Evolutionary conservation across 306 rosid species (phyloP).

Genomic region (Castanea mollissima): DNA sequence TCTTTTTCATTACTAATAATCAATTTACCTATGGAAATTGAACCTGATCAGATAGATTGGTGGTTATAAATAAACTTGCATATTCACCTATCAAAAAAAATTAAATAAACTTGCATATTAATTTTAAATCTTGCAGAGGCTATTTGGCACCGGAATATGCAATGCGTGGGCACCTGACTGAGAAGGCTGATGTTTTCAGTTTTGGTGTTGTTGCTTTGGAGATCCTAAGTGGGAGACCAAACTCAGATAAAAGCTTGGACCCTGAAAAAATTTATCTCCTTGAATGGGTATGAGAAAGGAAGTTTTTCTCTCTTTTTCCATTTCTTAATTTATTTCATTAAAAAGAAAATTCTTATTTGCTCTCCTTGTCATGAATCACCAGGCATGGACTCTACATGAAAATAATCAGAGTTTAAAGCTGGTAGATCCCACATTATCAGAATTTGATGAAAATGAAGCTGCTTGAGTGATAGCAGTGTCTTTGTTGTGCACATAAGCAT

Average conservation of each 20-base stretch:
- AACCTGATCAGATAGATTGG: too few relatives aligned
- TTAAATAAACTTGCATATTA: not conserved
- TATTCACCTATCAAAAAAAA: too few relatives aligned
- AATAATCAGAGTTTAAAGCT: slow-evolving; percentile 33
- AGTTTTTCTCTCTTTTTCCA: not conserved
- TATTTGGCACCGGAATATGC: slow-evolving; percentile 91
- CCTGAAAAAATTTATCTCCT: slow-evolving; percentile 60
- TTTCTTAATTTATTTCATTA: too few relatives aligned
- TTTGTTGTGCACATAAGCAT: slow-evolving; percentile 63
- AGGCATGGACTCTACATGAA: slow-evolving; percentile 70
- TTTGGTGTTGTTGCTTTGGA: slow-evolving; percentile 84
- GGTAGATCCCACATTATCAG: slow-evolving; percentile 41
- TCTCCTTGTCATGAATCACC: not conserved
- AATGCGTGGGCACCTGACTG: slow-evolving; percentile 85
- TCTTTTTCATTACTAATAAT: too few relatives aligned
- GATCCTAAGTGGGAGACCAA: slow-evolving; percentile 68
- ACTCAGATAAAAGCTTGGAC: slow-evolving; percentile 55
- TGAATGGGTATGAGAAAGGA: slow-evolving; percentile 50
- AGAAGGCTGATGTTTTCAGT: slow-evolving; percentile 79
- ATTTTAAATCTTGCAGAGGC: slow-evolving; percentile 44
- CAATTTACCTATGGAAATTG: too few relatives aligned
- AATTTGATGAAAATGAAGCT: slow-evolving; percentile 43
- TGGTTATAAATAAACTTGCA: too few relatives aligned
- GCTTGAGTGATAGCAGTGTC: slow-evolving; percentile 46
- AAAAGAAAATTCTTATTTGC: too few relatives aligned